Evolutionary conservation across 345 rosid species (phyloP), one percentile per base, ranked within the genome.

Genomic region (Carallia pectinifolia): DNA sequence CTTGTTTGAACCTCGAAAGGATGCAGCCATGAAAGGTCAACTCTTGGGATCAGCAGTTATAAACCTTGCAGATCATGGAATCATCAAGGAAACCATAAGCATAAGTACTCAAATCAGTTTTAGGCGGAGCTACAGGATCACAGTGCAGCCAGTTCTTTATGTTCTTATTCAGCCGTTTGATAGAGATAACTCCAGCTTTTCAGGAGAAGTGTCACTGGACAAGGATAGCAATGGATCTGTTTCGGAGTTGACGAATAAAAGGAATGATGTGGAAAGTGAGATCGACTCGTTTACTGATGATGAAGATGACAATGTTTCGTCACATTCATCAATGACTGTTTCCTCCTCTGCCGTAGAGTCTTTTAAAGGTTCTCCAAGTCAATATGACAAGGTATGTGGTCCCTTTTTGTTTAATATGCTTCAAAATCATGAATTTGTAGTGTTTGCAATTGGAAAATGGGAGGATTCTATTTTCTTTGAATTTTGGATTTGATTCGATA

Each of bases 271-370:
- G 69, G 89, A 81, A 72, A 73, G 80, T 72, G 85, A 89, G 81
- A 85, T 88, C 72, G 85, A 89, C 6, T 87, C 91, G 4, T 88
- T 87, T 67, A 90, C 97, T 6, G 97, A 91, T 56, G 94, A 90
- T 4, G 92, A 83, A 39, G 93, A 89, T 55, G 86, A 77, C 27
- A 47, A 40, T 79, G 70, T 80, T 78, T 85, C 95, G 31, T 72
- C 89, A 8, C 82, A 81, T 59, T 86, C 91, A 34, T 89, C 88
- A 6, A 76, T 37, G 68, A 78, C 85, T 17, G 66, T 76, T 64
- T 72, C 92, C 56, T 81, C 86, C 68, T 82, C 86, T 48, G 79
- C 82, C 71, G 19, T 70, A 64, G 84, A 70, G 68, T 75, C 76
- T 63, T 60, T 74, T 34, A 82, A 68, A 72, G 69, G 72, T 50